Evolutionary conservation across 345 rosid species (phyloP), one percentile per base, ranked within the genome.

Genomic region (Euphorbia tirucalli): DNA sequence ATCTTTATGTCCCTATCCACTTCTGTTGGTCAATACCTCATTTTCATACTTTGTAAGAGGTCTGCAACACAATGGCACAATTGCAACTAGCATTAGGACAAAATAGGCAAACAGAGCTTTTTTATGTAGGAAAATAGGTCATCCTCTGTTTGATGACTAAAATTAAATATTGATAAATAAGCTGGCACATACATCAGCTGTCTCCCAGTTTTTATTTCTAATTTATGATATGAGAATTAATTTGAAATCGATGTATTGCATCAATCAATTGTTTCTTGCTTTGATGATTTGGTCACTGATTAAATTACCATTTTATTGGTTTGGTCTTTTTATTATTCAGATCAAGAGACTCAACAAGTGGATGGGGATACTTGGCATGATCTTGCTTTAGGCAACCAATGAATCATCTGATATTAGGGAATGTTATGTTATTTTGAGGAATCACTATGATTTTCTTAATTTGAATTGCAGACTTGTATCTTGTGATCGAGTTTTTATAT

Each of bases 331-430:
- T 16, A 9, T 19, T 57, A 3, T 81, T 80, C 86, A 93, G 98
- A 86, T 82, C 97, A 87, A 52, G 96, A 86, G 82, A 65, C 88
- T 78, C 94, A 86, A 61, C 94, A 78, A 63, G 81, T 65, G 39
- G 88, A 85, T 72, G 84, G 74, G 52, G 93, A 93, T 65, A 69
- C 85, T 65, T 93, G 98, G 97, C 96, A 79, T 70, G 98, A 93
- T 62, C 97, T 91, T 66, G 97, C 92, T 25, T 71, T 89, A 56
- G 85, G 85, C 58, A 84, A 85, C 64, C 91, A 83, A 74, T 89
- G 79, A 82, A 50, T 67, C 69, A 32, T 69, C 57, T 50, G 71
- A 15, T 3, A 8, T 3, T 4, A 7, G 57, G 46, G 15, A 35
- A 21, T 15, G 50, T 63, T 63, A 5, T 63, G 50, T 41, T 63